Evolutionary conservation across 768 basidiomycete species (phyloP).

Genomic region (Pholiota conissans): DNA sequence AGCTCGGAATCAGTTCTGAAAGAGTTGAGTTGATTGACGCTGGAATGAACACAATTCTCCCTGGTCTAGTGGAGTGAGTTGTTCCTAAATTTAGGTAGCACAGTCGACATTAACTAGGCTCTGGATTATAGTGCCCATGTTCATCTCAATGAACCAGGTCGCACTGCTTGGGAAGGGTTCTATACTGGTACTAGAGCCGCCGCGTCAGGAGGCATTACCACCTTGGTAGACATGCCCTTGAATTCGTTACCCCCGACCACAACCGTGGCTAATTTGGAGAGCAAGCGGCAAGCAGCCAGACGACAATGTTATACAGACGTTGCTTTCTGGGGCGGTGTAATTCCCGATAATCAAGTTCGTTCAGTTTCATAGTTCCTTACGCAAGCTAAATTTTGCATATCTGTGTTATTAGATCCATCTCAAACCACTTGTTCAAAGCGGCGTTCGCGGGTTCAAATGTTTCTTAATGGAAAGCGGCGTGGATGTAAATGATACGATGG

Average conservation of each 20-base stretch:
- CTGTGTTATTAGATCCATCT: constrained; percentile 57
- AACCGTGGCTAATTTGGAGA: constrained; percentile 69
- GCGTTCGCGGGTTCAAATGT: constrained; percentile 96
- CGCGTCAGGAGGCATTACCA: constrained; percentile 91
- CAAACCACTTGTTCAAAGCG: constrained; percentile 69
- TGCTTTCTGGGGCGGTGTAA: constrained; percentile 93
- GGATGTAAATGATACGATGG: constrained; percentile 55
- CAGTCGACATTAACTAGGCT: constrained; percentile 5
- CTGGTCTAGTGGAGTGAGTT: constrained; percentile 80
- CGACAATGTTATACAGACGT: constrained; percentile 81
- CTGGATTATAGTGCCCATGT: constrained; percentile 69
- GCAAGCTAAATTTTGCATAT: too few species aligned
- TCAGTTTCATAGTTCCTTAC: too few species aligned
- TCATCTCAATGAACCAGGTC: constrained; percentile 91
- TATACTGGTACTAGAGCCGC: constrained; percentile 90
- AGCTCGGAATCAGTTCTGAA: constrained; percentile 27
- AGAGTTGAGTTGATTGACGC: constrained; percentile 51
- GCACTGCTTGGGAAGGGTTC: constrained; percentile 95
- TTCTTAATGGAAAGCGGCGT: constrained; percentile 97
- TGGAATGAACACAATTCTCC: constrained; percentile 61
- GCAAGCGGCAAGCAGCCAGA: constrained; percentile 69
- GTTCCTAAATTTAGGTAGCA: neutral
- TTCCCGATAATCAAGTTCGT: constrained; percentile 84
- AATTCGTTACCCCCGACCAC: constrained; percentile 98
- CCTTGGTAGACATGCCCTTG: constrained; percentile 95